Evolutionary conservation across 2,329 filamentous ascomycete species (phyloP).

Genomic region (Colletotrichum shisoi): DNA sequence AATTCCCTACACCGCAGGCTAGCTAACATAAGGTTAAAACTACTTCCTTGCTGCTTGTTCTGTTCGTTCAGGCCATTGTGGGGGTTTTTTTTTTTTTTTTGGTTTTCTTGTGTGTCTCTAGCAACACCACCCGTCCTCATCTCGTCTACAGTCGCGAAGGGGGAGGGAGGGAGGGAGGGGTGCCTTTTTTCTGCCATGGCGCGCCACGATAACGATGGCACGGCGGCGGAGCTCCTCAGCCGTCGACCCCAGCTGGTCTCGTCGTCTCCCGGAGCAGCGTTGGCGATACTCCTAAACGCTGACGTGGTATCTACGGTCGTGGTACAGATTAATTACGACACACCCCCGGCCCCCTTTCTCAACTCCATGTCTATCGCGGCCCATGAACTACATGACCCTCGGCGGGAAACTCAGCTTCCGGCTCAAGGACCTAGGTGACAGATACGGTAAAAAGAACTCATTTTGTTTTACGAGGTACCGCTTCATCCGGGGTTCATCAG

Average conservation of each 20-base stretch:
- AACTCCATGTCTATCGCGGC: slow-evolving; percentile 46
- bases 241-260: background rate
- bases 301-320: slow-evolving; percentile 33
- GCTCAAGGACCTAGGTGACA: slow-evolving; percentile 29
- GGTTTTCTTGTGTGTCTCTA: background rate
- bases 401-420: slow-evolving; percentile 27
- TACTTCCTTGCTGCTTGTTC: background rate
- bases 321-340: slow-evolving; percentile 48
- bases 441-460: slow-evolving; percentile 13
- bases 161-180: no score
- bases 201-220: background rate
- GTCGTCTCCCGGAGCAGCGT: no score
- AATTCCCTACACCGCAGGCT: slow-evolving; percentile 4
- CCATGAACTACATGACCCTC: slow-evolving; percentile 41
- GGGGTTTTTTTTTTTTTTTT: no score
- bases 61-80: no score
- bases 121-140: background rate
- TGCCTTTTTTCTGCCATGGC: background rate
- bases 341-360: slow-evolving; percentile 47
- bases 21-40: no score
- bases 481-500: slow-evolving; percentile 28
- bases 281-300: background rate
- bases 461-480: no score
- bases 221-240: background rate
- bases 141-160: no score